Percentiles rank a stretch among this genome's conserved stretches.
Conservation (phyloP, 2,329 filamentous ascomycete genomes). For the Xylariales sp. region DNA sequence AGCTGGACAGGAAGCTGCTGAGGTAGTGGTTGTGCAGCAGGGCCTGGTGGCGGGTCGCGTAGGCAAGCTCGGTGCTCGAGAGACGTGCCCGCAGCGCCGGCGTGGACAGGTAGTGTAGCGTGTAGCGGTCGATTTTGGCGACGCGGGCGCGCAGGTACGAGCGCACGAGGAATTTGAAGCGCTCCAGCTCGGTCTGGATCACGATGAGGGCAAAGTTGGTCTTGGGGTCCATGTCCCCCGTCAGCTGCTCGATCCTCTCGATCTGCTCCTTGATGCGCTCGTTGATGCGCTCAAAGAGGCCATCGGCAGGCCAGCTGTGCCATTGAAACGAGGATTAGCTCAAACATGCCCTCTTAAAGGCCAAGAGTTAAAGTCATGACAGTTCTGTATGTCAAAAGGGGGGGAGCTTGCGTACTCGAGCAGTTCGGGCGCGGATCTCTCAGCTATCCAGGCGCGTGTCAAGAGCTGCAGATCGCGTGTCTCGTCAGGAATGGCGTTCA, state of each 20-base stretch:
- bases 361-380: not conserved
- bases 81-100: constrained; percentile 56
- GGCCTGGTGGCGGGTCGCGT: constrained; percentile 79
- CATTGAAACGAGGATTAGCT: constrained; percentile 2
- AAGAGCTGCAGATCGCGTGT: constrained; percentile 80
- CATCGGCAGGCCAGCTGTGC: constrained; percentile 59
- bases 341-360: not conserved
- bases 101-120: constrained; percentile 66
- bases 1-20: constrained; percentile 76
- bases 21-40: constrained; percentile 82
- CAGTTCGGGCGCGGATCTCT: constrained; percentile 86
- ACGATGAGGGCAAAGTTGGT: constrained; percentile 92
- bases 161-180: constrained; percentile 87
- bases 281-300: constrained; percentile 78
- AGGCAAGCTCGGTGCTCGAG: constrained; percentile 72
- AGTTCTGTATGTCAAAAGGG: not conserved
- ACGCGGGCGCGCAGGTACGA: constrained; percentile 81
- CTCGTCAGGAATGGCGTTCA: constrained; percentile 49
- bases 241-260: constrained; percentile 69
- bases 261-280: constrained; percentile 67
- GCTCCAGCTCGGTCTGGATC: constrained; percentile 91
- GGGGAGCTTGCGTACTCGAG: constrained; percentile 57
- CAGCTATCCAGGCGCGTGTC: constrained; percentile 89
- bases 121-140: constrained; percentile 80
- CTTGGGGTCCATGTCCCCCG: constrained; percentile 80